Evolutionary conservation across 179 eudicot genomes (phyloP).

Genomic region (Patellifolia procumbens): DNA sequence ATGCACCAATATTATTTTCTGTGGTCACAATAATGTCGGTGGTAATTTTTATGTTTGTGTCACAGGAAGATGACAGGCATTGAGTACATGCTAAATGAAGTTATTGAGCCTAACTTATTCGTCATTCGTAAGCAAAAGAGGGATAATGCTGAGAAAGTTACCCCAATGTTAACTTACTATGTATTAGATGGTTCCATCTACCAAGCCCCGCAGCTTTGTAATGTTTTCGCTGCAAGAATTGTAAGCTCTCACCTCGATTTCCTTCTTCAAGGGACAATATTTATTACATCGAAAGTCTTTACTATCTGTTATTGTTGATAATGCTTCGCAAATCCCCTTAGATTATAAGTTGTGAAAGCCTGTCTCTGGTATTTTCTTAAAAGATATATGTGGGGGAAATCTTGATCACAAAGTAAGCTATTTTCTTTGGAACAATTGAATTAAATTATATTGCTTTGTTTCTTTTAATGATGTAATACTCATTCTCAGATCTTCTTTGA

Average conservation of each 20-base stretch:
- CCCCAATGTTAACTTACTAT: conserved; percentile 84
- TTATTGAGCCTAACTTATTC: conserved; percentile 84
- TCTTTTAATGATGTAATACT: background rate
- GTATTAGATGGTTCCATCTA: conserved; percentile 93
- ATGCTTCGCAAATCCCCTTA: background rate
- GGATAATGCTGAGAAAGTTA: conserved; percentile 90
- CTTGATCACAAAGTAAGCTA: background rate
- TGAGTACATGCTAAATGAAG: conserved; percentile 77
- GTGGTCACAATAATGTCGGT: too few species aligned
- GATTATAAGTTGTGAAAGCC: too few species aligned
- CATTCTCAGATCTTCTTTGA: conserved; percentile 4
- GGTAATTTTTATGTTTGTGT: conserved; percentile 27
- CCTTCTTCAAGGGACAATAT: too few species aligned
- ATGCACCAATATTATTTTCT: too few species aligned
- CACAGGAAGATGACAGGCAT: conserved; percentile 85
- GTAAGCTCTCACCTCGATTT: too few species aligned
- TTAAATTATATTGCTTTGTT: too few species aligned
- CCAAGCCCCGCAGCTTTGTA: conserved; percentile 96
- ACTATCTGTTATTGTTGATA: background rate
- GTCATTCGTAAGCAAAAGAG: conserved; percentile 90
- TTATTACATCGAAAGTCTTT: background rate
- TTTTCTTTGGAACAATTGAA: too few species aligned
- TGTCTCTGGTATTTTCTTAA: too few species aligned
- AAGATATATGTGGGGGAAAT: too few species aligned
- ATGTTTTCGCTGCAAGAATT: conserved; percentile 78